Evolutionary conservation across 805 yeast species (phyloP), one percentile per base, ranked within the genome.

Genomic region (Monosporozyma siamensis): DNA sequence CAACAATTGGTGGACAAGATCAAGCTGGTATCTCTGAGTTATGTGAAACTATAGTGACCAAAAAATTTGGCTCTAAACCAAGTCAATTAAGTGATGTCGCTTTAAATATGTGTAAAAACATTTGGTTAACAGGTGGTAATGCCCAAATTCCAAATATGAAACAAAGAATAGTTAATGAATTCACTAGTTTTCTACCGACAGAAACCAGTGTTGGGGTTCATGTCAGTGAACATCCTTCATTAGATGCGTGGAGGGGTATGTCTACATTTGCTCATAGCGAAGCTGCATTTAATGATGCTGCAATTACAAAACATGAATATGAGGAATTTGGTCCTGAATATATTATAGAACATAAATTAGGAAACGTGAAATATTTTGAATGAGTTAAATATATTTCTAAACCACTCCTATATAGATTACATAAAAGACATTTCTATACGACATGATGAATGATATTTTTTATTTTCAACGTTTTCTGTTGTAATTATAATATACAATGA

Each of bases 201-300:
- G 82, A 75, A 1, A 65, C 82, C 0, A 72, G 75, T 0, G 63
- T 89, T 27, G 64, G 69, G 4, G 82, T 89, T 1, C 66, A 81
- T 43, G 56, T 64, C 14, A 92, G 95, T 0, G 49, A 61, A 2
- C 78, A 85, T 58, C 90, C 95, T 2, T 51, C 75, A 1, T 55
- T 75, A 24, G 98, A 90, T 61, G 77, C 97, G 1, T 92, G 98
- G 97, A 80, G 70, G 54, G 98, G 98, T 23, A 88, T 92, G 95
- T 79, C 85, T 10, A 73, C 74, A 53, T 85, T 95, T 84, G 68
- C 89, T 5, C 52, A 53, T 3, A 68, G 72, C 18, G 70, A 63
- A 1, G 76, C 70, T 14, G 61, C 58, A 1, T 69, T 72, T 30
- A 52, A 67, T 22, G 51, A 64, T 2, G 65, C 75, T 8, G 77